Evolutionary conservation across 192 early-diverging fungal species (phyloP), one percentile per base, ranked within the genome.

Genomic region (Coemansia guatemalensis): DNA sequence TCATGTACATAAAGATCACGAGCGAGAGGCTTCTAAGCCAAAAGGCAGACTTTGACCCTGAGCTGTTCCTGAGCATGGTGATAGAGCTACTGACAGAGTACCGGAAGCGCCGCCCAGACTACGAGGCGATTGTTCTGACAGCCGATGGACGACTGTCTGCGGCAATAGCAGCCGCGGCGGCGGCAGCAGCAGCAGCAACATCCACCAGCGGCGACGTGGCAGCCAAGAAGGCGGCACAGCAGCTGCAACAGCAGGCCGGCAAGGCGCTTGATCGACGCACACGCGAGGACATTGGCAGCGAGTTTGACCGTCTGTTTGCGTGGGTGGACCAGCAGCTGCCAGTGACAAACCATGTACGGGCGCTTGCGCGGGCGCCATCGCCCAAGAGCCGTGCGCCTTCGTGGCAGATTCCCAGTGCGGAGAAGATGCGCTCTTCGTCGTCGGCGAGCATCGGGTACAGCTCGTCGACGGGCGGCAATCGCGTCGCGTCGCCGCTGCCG

Each of bases 271-370:
- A 75, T 35, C 68, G 72, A 33, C 71, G 73, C 48, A 72, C 72
- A 25, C 73, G 81, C 47, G 81, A 83, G 53, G 81, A 83, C 29
- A 83, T 83, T 63, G 81, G 81, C 58, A 60, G 75, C 56, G 81
- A 83, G 58, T 83, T 83, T 59, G 81, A 83, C 63, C 81, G 75
- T 5, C 65, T 83, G 30, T 83, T 73, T 62, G 75, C 73, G 11
- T 81, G 78, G 78, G 78, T 81, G 17, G 78, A 81, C 55, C 68
- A 74, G 78, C 71, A 81, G 62, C 65, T 75, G 48, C 78, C 71
- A n/a, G 20, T 50, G 18, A 59, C 61, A 21, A 81, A 74, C 49
- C 62, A 54, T 4, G 68, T 81, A 47, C 48, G 71, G 48, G 54
- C 72, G 17, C 68, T 75, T 53, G 54, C 64, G 12, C 68, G 65